Evolutionary conservation across 352 stramenopile species (phyloP).

Genomic region (Pythium monospermum): DNA sequence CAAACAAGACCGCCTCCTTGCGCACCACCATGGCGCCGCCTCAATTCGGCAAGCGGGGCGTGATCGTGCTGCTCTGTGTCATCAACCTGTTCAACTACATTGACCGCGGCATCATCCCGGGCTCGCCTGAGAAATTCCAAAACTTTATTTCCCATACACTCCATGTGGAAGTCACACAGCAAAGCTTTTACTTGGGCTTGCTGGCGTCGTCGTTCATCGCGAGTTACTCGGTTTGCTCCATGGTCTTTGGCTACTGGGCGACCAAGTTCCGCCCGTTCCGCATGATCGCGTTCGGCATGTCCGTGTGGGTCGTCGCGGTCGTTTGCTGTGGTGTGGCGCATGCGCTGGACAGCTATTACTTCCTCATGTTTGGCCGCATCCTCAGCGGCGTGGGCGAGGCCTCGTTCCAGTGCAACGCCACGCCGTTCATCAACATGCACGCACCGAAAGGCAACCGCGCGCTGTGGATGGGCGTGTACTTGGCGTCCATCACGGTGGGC

Average conservation of each 20-base stretch:
- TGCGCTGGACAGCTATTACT: constrained; percentile 75
- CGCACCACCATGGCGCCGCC: constrained; percentile 6
- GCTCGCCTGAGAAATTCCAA: constrained; percentile 89
- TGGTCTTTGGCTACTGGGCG: constrained; percentile 90
- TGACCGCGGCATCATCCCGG: constrained; percentile 94
- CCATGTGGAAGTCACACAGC: constrained; percentile 44
- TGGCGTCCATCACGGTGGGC: constrained; percentile 90
- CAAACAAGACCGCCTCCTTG: background rate
- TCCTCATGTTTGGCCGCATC: constrained; percentile 85
- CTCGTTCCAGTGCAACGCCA: constrained; percentile 90
- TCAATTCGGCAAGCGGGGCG: constrained; percentile 22
- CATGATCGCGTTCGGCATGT: constrained; percentile 87
- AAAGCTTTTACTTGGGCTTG: constrained; percentile 83
- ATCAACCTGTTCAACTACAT: constrained; percentile 95
- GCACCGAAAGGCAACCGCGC: constrained; percentile 61
- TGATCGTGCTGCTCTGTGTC: constrained; percentile 81
- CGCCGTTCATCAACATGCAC: constrained; percentile 91
- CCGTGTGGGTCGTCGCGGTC: constrained; percentile 87
- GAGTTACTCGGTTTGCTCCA: constrained; percentile 88
- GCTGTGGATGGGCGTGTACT: constrained; percentile 90
- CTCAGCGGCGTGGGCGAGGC: constrained; percentile 89
- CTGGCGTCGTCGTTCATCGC: constrained; percentile 93
- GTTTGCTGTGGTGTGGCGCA: constrained; percentile 83
- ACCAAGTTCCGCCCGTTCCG: constrained; percentile 87
- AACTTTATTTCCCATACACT: constrained; percentile 87